Base-by-base conservation (phyloP, 2,329 filamentous ascomycete genomes). In the Aspergillus novoparasiticus region DNA sequence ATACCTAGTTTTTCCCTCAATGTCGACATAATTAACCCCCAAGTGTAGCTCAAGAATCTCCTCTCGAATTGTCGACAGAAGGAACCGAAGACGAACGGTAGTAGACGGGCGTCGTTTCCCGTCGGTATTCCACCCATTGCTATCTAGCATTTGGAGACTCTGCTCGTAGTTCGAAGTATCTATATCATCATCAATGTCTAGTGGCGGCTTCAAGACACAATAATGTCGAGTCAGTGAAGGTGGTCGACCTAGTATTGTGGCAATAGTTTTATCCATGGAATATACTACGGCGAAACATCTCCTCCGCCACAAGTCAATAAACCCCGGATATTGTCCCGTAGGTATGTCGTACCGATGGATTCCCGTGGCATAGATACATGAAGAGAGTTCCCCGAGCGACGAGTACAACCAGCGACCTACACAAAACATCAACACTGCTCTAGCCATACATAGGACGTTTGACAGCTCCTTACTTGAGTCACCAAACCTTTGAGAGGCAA, bases 111-210 rank as follows among this genome's bases (percentile, higher is more conserved):
- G 57, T n/a, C 28, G 34, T 30, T 26, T 59, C 1, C n/a, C 36
- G 34, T 59, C 57, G 11, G 19, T 23, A 50, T 59, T 59, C 57
- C 57, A 59, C 23, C 57, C 57, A 19, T 51, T 48, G 6, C 26
- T 14, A 16, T 59, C 30, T 34, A 59, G 50, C 45, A 39, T 50
- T 26, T 14, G 46, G 14, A 59, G 57, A 14, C 36, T 43, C 4
- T n/a, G n/a, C 32, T 59, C 57, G 12, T 51, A 50, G 2, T 41
- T 12, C 10, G 19, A 28, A 16, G 14, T 8, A 48, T 51, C 45
- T 10, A 50, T 36, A n/a, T 51, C 57, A 23, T 59, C 43, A n/a
- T 59, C 57, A 19, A 59, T 34, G 45, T 59, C 57, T 19, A 59
- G n/a, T 34, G 57, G 57, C 19, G 57, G 57, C 30, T 59, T 43